phyloP scores from a whole-genome alignment of 1,284 basidiomycete genomes.

The Sporisorium iseilematis-ciliati region DNA sequence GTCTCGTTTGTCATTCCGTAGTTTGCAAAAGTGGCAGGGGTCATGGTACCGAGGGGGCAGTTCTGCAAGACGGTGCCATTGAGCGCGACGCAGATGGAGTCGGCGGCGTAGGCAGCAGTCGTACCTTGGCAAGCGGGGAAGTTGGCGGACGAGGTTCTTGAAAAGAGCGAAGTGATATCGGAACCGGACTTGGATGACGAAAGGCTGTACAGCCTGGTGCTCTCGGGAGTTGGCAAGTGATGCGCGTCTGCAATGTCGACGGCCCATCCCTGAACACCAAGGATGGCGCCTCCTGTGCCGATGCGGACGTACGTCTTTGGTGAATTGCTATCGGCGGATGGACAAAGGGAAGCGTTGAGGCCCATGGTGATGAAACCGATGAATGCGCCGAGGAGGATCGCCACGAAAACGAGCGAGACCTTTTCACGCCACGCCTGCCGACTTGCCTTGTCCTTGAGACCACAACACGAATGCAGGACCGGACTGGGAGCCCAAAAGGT shows the following conservation, averaged over 20 bases:
- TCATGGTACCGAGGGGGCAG: constrained; percentile 73
- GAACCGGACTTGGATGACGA: constrained; percentile 76
- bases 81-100: constrained; percentile 76
- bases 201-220: constrained; percentile 75
- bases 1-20: constrained; percentile 48
- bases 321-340: constrained; percentile 71
- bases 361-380: constrained; percentile 96
- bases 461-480: constrained; percentile 69
- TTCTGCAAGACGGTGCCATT: constrained; percentile 69
- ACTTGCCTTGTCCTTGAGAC: constrained; percentile 55
- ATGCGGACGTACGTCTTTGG: constrained; percentile 48
- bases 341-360: constrained; percentile 91
- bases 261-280: constrained; percentile 83
- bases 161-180: constrained; percentile 89
- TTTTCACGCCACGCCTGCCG: constrained; percentile 69
- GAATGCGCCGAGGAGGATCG: constrained; percentile 76
- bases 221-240: constrained; percentile 73
- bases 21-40: constrained; percentile 28
- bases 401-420: constrained; percentile 62
- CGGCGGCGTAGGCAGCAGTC: constrained; percentile 75
- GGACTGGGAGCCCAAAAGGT: constrained; percentile 68
- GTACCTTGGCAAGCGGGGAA: constrained; percentile 75
- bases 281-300: constrained; percentile 55
- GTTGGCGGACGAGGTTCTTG: constrained; percentile 17
- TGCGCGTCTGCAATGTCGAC: constrained; percentile 78